Evolutionary conservation across 768 basidiomycete species (phyloP), one percentile per base, ranked within the genome.

Genomic region (Rossbeevera mucosa): DNA sequence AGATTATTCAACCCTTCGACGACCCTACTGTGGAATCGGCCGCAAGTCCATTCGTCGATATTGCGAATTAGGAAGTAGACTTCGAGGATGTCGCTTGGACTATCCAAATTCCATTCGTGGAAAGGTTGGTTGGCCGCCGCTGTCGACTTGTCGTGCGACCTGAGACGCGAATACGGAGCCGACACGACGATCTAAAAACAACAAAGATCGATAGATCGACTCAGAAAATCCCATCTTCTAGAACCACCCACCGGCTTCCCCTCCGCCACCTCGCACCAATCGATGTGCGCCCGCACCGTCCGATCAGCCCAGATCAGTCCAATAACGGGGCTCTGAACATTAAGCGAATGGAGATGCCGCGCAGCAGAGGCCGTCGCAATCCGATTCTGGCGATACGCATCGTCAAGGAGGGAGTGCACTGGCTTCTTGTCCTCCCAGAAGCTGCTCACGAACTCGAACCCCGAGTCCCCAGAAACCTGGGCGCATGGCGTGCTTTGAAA

Each of bases 371-470:
- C 71, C 4, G 79, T 80, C 1, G 80, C 68, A 69, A 82, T 80
- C 24, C 81, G 68, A 59, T 82, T 82, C 62, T 82, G 81, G 21
- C 81, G 66, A 59, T 80, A 80, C 1, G 81, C 81, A 51, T 77
- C 75, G 42, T 77, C 79, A 2, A 79, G 70, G 55, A 78, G 61
- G 5, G 69, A 59, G 42, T 80, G 76, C 11, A 72, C 66, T 0
- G 78, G 76, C 50, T 81, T 83, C 71, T 83, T 83, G 65, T 83
- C 80, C 58, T 83, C 80, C 77, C 77, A 81, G 46, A 82, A 65
- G 50, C 75, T 74, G 57, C 81, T 79, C 13, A 69, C 71, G 52
- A 82, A 79, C 63, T 81, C 80, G 57, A 81, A 80, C 9, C 73
- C 70, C 2, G 74, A 69, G 44, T 64, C 68, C 28, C 76, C 75